A percentile compares a stretch with the other conserved stretches of the same genome.
These are phyloP conservation scores for Gossypium schwendimanii DNA, from an alignment of 441 rosid species.

Conservation along the genomic window DNA sequence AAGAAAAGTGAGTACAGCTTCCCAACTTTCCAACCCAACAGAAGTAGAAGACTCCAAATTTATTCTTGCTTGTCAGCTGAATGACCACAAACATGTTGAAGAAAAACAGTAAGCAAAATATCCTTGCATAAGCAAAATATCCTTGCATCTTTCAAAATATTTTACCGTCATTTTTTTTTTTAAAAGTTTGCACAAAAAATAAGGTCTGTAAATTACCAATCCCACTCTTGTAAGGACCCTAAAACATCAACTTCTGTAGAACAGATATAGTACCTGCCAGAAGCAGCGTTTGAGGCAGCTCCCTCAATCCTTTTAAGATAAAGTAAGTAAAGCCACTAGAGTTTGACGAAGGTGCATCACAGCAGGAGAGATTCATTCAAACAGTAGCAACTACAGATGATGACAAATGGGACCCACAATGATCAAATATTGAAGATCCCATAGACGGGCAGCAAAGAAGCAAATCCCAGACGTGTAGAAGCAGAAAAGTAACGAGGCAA, in stretches of 20 bases:
- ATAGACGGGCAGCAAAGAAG: constrained; percentile 50
- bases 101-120: neutral
- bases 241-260: constrained; percentile 36
- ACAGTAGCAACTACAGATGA: constrained; percentile 56
- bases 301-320: constrained; percentile 33
- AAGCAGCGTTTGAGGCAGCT: constrained; percentile 55
- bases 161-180: neutral
- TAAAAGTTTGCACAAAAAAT: neutral
- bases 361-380: constrained; percentile 52
- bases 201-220: neutral
- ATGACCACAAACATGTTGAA: constrained; percentile 12
- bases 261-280: constrained; percentile 58
- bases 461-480: constrained; percentile 58
- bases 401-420: constrained; percentile 54
- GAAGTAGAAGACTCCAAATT: neutral
- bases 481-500: constrained; percentile 84
- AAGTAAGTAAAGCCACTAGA: constrained; percentile 40
- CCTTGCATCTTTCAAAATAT: neutral
- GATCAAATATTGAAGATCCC: constrained; percentile 59
- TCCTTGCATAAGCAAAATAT: too few species aligned
- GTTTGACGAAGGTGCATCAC: constrained; percentile 41
- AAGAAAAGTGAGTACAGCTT: neutral
- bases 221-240: constrained; percentile 7
- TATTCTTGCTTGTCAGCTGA: constrained; percentile 4
- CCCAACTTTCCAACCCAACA: constrained; percentile 2